A percentile compares a stretch with the other conserved stretches of the same genome.
These are phyloP conservation scores for Fusarium hostae DNA, from an alignment of 2,329 filamentous ascomycete genomes.

Conservation along the genomic window DNA sequence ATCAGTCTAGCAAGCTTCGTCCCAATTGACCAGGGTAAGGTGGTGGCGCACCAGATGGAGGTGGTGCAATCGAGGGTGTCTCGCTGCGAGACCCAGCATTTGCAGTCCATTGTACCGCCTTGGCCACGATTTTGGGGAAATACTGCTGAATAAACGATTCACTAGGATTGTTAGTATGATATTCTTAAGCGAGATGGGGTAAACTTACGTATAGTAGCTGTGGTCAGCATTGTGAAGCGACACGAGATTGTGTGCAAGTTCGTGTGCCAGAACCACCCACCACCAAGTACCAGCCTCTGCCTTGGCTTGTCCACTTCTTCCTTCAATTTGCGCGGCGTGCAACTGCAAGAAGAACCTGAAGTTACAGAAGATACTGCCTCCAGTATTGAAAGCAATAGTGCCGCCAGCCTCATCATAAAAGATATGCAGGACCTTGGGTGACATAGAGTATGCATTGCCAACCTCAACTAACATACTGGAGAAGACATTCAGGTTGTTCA, in stretches of 20 bases:
- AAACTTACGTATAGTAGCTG: slow-evolving; percentile 79
- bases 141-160: slow-evolving; percentile 84
- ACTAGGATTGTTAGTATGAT: slow-evolving; percentile 52
- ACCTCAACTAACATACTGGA: slow-evolving; percentile 75
- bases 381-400: slow-evolving; percentile 92
- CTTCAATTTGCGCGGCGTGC: slow-evolving; percentile 66
- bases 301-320: slow-evolving; percentile 56
- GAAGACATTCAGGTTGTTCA: slow-evolving; percentile 74
- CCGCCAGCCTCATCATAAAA: slow-evolving; percentile 84
- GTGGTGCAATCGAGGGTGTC: slow-evolving; percentile 13
- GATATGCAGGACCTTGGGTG: slow-evolving; percentile 77
- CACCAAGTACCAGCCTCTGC: slow-evolving; percentile 84
- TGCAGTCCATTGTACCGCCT: slow-evolving; percentile 55
- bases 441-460: slow-evolving; percentile 77
- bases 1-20: slow-evolving; percentile 42
- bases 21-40: slow-evolving; percentile 10
- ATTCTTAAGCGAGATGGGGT: neutral
- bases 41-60: slow-evolving; percentile 40
- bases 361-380: slow-evolving; percentile 93
- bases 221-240: slow-evolving; percentile 80
- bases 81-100: slow-evolving; percentile 11
- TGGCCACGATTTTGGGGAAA: slow-evolving; percentile 74
- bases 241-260: slow-evolving; percentile 94
- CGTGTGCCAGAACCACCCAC: slow-evolving; percentile 96
- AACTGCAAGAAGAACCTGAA: slow-evolving; percentile 85